Percentiles rank a stretch among this genome's conserved stretches.
Conservation (phyloP, 108 stramenopile genomes). For the Skeletonema marinoi region DNA sequence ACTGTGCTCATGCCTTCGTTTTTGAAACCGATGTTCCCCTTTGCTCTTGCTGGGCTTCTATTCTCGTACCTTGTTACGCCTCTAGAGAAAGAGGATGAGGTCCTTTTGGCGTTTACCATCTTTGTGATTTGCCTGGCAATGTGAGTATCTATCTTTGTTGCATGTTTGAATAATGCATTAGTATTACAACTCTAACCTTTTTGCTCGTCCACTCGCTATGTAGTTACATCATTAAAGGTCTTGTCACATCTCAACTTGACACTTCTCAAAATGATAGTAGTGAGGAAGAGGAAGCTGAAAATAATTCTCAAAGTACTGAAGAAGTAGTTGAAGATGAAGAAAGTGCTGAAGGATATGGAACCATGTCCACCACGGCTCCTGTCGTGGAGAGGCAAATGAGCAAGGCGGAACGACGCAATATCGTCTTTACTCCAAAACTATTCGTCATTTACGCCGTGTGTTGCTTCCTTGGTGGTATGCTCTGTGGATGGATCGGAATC, state of each 20-base stretch:
- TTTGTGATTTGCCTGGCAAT: conserved; percentile 8
- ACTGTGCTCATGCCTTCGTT: conserved; percentile 12
- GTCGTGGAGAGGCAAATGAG: not conserved
- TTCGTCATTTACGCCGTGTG: conserved; percentile 1
- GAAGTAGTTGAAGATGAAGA: not conserved
- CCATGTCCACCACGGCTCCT: not conserved
- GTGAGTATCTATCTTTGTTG: not conserved
- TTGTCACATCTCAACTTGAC: not conserved
- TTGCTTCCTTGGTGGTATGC: conserved; percentile 18
- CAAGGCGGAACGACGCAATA: conserved; percentile 2
- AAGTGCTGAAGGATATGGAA: not conserved
- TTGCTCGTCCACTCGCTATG: not conserved
- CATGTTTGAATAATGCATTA: not conserved
- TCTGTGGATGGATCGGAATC: conserved; percentile 16
- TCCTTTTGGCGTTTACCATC: conserved; percentile 10
- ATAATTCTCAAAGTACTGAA: not conserved
- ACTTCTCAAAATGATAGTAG: not conserved
- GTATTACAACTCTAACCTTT: not conserved
- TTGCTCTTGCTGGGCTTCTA: conserved; percentile 15
- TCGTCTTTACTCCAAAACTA: conserved; percentile 4
- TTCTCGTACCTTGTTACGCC: conserved; percentile 9
- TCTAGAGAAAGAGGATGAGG: conserved; percentile 10
- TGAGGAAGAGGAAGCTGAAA: not conserved
- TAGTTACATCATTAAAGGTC: conserved; percentile 5
- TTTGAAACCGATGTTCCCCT: conserved; percentile 15